Evolutionary conservation across 352 stramenopile species (phyloP).

Genomic region (Pythium guiyangense): DNA sequence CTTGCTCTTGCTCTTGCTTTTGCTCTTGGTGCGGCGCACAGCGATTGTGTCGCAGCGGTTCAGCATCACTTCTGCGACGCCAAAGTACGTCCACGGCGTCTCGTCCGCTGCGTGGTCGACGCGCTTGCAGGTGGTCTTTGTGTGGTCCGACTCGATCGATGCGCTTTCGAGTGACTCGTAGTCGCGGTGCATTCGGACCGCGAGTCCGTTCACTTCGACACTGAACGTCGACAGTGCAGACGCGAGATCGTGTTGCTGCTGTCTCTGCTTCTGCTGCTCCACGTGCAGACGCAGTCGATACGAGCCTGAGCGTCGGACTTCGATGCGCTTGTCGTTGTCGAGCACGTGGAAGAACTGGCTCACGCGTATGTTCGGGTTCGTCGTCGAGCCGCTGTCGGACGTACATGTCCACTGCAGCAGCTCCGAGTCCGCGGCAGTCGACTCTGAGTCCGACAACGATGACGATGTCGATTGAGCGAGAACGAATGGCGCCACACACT

Average conservation of each 20-base stretch:
- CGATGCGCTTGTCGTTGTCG: neutral
- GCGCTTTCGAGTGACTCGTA: neutral
- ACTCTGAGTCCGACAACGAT: too few relatives aligned
- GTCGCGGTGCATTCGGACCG: neutral
- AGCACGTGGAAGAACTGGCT: slow-evolving; percentile 2
- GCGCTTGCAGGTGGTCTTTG: neutral
- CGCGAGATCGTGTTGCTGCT: neutral
- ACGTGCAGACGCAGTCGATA: slow-evolving; percentile 3
- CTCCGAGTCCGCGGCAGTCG: neutral
- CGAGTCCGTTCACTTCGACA: neutral
- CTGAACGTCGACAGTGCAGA: neutral
- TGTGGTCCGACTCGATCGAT: neutral
- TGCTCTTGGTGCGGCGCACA: too few relatives aligned
- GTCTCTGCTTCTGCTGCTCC: slow-evolving; percentile 3
- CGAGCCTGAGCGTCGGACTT: slow-evolving; percentile 2
- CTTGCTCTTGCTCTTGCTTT: too few relatives aligned
- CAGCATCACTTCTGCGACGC: neutral
- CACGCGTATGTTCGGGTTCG: neutral
- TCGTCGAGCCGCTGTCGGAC: neutral
- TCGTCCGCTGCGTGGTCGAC: too few relatives aligned
- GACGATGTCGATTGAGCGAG: too few relatives aligned
- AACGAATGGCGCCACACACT: too few relatives aligned
- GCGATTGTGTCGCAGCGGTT: slow-evolving; percentile 3
- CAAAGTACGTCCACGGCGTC: slow-evolving; percentile 2
- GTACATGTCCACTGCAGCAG: neutral